These are phyloP conservation scores for Houttuynia cordata DNA, from an alignment of 164 flowering plant genomes.

Conservation along the genomic window DNA sequence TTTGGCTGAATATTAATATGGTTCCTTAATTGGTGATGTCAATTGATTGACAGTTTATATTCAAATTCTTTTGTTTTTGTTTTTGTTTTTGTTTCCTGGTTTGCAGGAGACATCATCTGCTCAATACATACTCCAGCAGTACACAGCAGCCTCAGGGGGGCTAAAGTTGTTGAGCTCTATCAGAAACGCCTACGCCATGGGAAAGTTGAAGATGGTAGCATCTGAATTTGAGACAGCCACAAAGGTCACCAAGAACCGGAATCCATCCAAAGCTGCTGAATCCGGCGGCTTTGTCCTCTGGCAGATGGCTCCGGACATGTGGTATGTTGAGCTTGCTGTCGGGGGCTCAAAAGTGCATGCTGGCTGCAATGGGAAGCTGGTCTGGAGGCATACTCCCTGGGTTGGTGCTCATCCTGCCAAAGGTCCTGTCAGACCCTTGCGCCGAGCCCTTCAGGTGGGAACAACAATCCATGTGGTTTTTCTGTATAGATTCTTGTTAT, in stretches of 20 bases:
- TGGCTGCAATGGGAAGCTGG: slow-evolving; percentile 56
- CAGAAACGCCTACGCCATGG: slow-evolving; percentile 54
- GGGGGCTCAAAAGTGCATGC: slow-evolving; percentile 64
- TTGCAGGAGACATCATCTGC: slow-evolving; percentile 51
- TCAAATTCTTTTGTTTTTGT: background rate
- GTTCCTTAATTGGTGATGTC: too few species aligned
- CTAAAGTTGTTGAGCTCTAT: slow-evolving; percentile 39
- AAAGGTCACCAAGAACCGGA: slow-evolving; percentile 38
- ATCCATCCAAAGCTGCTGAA: slow-evolving; percentile 36
- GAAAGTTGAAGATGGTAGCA: slow-evolving; percentile 55
- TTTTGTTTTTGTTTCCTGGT: background rate
- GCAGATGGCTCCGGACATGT: slow-evolving; percentile 64
- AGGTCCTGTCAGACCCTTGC: slow-evolving; percentile 62
- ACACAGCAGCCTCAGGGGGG: slow-evolving; percentile 54
- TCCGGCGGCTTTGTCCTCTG: slow-evolving; percentile 53
- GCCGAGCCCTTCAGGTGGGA: slow-evolving; percentile 57
- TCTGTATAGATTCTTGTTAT: background rate
- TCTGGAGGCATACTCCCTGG: slow-evolving; percentile 69
- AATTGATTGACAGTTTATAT: too few species aligned
- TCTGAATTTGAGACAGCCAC: slow-evolving; percentile 51
- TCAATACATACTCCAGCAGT: slow-evolving; percentile 60
- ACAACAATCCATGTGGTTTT: background rate
- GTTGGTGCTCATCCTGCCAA: slow-evolving; percentile 62
- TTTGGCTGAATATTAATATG: too few species aligned
- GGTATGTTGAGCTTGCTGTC: slow-evolving; percentile 66